Percentiles rank a stretch among this genome's conserved stretches.
These are phyloP conservation scores for Sugiyamaella valdiviana DNA, from an alignment of 805 yeast species.

Conservation along the genomic window DNA sequence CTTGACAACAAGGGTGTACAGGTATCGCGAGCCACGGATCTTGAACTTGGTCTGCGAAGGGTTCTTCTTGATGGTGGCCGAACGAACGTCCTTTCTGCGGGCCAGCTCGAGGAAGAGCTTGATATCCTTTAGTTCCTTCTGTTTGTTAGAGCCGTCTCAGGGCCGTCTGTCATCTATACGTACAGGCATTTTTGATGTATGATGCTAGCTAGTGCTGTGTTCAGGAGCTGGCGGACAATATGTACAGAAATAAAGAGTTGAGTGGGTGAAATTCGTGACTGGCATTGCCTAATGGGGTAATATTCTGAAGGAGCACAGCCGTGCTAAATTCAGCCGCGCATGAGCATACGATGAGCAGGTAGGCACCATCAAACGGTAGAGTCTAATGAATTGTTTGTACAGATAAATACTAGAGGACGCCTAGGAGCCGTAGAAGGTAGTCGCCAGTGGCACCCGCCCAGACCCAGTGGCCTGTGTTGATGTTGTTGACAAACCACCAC, in stretches of 20 bases:
- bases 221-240: background rate
- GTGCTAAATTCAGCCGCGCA: too few species aligned
- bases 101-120: constrained; percentile 93
- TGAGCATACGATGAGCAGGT: too few species aligned
- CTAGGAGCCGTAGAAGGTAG: constrained; percentile 30
- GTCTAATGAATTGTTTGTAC: background rate
- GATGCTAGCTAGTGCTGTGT: constrained; percentile 1
- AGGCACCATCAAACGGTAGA: too few species aligned
- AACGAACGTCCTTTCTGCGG: constrained; percentile 78
- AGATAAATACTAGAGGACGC: constrained; percentile 12
- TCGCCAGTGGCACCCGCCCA: constrained; percentile 33
- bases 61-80: constrained; percentile 93
- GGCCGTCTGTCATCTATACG: background rate
- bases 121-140: constrained; percentile 87
- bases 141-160: constrained; percentile 8
- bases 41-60: constrained; percentile 97
- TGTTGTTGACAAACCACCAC: constrained; percentile 69
- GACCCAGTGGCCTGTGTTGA: constrained; percentile 47
- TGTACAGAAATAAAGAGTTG: background rate
- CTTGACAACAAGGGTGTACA: constrained; percentile 92
- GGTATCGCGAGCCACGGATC: constrained; percentile 92
- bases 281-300: constrained; percentile 2
- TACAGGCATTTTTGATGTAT: constrained; percentile 12
- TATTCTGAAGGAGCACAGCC: too few species aligned
- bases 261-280: constrained; percentile 4